Evolutionary conservation across 192 early-diverging fungal genomes (phyloP).

Genomic region (Phlyctochytrium bullatum): DNA sequence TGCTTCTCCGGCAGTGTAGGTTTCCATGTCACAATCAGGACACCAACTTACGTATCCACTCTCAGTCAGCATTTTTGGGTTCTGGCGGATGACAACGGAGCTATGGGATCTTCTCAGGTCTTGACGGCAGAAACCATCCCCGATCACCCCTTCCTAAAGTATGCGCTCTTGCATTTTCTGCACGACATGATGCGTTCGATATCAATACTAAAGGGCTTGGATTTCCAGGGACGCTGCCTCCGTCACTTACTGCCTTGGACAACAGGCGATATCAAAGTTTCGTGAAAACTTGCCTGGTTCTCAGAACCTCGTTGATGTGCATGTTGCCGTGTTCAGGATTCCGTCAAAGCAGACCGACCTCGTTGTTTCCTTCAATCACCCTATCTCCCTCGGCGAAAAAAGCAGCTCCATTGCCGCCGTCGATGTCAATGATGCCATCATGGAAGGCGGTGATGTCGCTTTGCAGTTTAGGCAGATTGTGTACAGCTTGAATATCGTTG

Average conservation of each 20-base stretch:
- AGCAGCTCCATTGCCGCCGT: conserved; percentile 40
- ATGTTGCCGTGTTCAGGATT: conserved; percentile 70
- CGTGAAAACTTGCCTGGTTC: conserved; percentile 55
- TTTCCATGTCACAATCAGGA: conserved; percentile 1
- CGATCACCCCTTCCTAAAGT: conserved; percentile 57
- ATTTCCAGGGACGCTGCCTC: conserved; percentile 12
- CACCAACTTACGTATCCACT: neutral
- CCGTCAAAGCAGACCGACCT: conserved; percentile 68
- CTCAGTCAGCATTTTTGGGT: conserved; percentile 72
- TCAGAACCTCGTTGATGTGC: conserved; percentile 59
- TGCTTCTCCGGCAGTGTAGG: conserved; percentile 43
- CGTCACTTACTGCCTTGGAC: conserved; percentile 56
- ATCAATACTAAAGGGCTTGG: neutral
- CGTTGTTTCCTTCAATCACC: conserved; percentile 72
- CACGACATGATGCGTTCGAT: neutral
- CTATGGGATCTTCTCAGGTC: conserved; percentile 39
- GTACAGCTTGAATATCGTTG: conserved; percentile 2
- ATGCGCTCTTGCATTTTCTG: neutral
- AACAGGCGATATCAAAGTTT: conserved; percentile 75
- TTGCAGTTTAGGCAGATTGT: conserved; percentile 9
- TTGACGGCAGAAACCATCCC: conserved; percentile 36
- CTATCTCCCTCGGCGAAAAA: conserved; percentile 47
- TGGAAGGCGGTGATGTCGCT: neutral
- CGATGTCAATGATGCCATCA: neutral
- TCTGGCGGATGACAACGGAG: conserved; percentile 74